phyloP scores from a whole-genome alignment of 495 filamentous ascomycete species.

The Penicillium argentinense region DNA sequence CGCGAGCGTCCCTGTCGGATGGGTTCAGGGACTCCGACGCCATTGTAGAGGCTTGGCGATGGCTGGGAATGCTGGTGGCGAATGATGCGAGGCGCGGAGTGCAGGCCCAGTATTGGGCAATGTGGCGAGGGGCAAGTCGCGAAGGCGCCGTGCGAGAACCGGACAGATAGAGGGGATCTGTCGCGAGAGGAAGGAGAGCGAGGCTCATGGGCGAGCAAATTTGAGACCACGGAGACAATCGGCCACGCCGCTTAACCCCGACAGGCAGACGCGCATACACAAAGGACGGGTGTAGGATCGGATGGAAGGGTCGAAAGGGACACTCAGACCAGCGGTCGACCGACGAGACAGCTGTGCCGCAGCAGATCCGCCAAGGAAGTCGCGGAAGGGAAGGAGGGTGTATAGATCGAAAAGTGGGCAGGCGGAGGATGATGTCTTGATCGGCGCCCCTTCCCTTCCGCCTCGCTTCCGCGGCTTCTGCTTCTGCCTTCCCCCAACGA shows the following conservation, averaged over 20 bases:
- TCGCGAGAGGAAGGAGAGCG: slow-evolving; percentile 9
- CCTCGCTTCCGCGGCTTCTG: slow-evolving; percentile 4
- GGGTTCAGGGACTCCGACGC: slow-evolving; percentile 41
- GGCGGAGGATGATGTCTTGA: slow-evolving; percentile 23
- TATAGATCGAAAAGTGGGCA: slow-evolving; percentile 7
- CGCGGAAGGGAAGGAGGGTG: too few species aligned
- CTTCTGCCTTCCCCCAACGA: slow-evolving; percentile 6
- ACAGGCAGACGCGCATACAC: slow-evolving; percentile 11
- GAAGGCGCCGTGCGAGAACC: not conserved
- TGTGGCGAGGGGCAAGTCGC: slow-evolving; percentile 12
- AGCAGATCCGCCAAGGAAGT: too few species aligned
- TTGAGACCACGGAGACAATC: slow-evolving; percentile 24
- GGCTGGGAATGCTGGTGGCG: slow-evolving; percentile 13
- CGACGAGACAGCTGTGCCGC: too few species aligned
- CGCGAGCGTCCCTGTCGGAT: slow-evolving; percentile 27
- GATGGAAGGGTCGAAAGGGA: slow-evolving; percentile 1
- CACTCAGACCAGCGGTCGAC: too few species aligned
- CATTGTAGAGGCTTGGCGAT: slow-evolving; percentile 37
- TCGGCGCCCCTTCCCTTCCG: slow-evolving; percentile 12
- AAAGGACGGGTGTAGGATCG: too few species aligned
- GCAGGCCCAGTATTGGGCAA: slow-evolving; percentile 22
- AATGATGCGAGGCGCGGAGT: slow-evolving; percentile 15
- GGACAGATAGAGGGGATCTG: slow-evolving; percentile 10
- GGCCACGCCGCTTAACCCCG: slow-evolving; percentile 29
- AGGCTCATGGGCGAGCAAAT: slow-evolving; percentile 15